Conservation (phyloP, 2,329 filamentous ascomycete genomes). For the Alternaria hordeiaustralica region DNA sequence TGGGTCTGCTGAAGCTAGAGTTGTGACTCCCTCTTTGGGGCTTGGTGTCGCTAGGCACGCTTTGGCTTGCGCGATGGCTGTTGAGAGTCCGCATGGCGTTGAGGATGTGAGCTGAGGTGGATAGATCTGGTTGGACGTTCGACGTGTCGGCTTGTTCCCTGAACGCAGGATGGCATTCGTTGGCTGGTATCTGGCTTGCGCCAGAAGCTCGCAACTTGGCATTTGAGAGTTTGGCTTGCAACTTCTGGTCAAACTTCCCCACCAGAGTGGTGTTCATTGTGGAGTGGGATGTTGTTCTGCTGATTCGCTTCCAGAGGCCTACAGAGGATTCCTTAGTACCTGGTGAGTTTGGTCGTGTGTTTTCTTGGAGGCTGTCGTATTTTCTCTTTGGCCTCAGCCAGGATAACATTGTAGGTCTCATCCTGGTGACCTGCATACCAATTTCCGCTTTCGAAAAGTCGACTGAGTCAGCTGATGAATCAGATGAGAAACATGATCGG, state of each 20-base stretch:
- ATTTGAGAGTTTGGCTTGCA: neutral
- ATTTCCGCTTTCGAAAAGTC: neutral
- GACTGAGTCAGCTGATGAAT: neutral
- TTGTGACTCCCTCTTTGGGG: neutral
- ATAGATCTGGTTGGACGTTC: neutral
- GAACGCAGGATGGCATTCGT: neutral
- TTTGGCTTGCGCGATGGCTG: neutral
- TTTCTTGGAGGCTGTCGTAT: neutral
- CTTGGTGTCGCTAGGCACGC: neutral
- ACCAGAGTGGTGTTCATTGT: neutral
- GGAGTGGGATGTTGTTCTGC: neutral
- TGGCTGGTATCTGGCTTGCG: neutral
- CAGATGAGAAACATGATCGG: slow-evolving; percentile 5
- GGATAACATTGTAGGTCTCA: neutral
- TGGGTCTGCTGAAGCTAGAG: neutral
- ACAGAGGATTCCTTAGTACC: neutral
- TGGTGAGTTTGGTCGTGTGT: neutral
- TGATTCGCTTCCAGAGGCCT: neutral
- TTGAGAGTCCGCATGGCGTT: neutral
- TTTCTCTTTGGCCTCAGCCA: slow-evolving; percentile 1
- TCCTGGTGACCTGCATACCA: neutral
- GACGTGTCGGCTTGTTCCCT: neutral
- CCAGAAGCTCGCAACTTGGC: neutral
- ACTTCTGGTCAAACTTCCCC: neutral
- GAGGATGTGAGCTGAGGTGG: neutral